phyloP scores from a whole-genome alignment of 2,329 filamentous ascomycete species.

The Aspergillus sclerotialis region DNA sequence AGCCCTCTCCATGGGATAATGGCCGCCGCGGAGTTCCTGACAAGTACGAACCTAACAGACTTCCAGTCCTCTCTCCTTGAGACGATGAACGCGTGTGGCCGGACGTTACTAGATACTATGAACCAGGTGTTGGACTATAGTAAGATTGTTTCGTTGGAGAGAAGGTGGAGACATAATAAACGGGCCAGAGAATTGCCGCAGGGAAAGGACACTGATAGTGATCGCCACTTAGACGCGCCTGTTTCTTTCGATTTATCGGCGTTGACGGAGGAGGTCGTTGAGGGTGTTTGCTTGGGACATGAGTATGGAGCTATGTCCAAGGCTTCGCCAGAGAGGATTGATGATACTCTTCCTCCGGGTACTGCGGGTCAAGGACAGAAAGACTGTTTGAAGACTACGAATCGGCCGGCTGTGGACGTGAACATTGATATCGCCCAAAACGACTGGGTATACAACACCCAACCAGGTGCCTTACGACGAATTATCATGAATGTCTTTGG shows the following conservation, averaged over 20 bases:
- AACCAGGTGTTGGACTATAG: conserved; percentile 44
- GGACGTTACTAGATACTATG: conserved; percentile 38
- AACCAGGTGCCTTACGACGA: conserved; percentile 48
- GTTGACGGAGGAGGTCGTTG: conserved; percentile 48
- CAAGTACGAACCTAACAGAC: conserved; percentile 31
- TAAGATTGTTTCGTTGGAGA: conserved; percentile 42
- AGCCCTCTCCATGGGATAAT: conserved; percentile 38
- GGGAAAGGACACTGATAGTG: conserved; percentile 21
- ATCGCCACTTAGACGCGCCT: conserved; percentile 27
- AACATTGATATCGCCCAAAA: conserved; percentile 47
- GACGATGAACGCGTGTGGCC: conserved; percentile 35
- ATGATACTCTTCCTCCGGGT: conserved; percentile 6
- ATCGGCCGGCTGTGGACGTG: conserved; percentile 35
- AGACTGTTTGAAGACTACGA: too few relatives aligned
- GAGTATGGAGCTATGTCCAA: conserved; percentile 28
- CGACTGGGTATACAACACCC: conserved; percentile 49
- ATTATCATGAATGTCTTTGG: conserved; percentile 59
- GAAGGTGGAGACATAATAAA: conserved; percentile 28
- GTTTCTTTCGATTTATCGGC: conserved; percentile 37
- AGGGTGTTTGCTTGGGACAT: conserved; percentile 49
- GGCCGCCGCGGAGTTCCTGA: conserved; percentile 35
- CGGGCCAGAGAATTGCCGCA: conserved; percentile 17
- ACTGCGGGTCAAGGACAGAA: conserved; percentile 1
- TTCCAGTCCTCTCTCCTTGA: conserved; percentile 35
- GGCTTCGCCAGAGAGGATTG: conserved; percentile 15